phyloP scores from a whole-genome alignment of 1,139 yeast genomes.

The Candida mesenterica region DNA sequence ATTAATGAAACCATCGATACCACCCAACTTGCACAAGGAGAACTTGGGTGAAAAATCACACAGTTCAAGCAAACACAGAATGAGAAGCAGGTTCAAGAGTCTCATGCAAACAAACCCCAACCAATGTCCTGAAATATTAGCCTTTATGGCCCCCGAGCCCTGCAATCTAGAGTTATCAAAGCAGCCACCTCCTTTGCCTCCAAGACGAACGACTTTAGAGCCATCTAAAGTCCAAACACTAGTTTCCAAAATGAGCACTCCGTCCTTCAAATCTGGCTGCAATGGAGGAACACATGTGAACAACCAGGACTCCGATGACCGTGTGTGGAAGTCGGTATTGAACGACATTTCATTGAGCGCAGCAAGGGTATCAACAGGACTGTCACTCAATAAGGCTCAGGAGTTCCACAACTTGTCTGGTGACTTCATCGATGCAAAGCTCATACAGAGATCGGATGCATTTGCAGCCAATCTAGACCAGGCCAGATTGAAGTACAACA shows the following conservation, averaged over 20 bases:
- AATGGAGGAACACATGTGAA: constrained; percentile 4
- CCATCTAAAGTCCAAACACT: constrained; percentile 2
- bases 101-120: too few species aligned
- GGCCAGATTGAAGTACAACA: constrained; percentile 8
- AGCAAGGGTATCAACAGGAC: constrained; percentile 50
- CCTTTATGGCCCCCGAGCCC: too few species aligned
- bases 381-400: constrained; percentile 19
- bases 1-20: too few species aligned
- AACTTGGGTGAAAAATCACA: too few species aligned
- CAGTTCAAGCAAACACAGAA: too few species aligned
- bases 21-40: too few species aligned
- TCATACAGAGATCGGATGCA: constrained; percentile 9
- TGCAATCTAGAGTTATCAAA: too few species aligned
- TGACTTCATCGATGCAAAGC: constrained; percentile 30
- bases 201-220: constrained; percentile 1
- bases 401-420: constrained; percentile 25
- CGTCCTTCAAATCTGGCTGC: constrained; percentile 1
- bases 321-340: constrained; percentile 39
- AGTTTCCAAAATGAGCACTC: constrained; percentile 4
- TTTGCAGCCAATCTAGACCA: constrained; percentile 14
- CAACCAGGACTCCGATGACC: neutral
- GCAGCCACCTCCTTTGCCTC: constrained; percentile 5
- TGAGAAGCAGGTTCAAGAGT: too few species aligned
- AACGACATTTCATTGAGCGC: constrained; percentile 52
- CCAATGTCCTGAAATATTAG: too few species aligned